These are phyloP conservation scores for Neocucurbitaria cava DNA, from an alignment of 2,329 filamentous ascomycete genomes.

Conservation along the genomic window DNA sequence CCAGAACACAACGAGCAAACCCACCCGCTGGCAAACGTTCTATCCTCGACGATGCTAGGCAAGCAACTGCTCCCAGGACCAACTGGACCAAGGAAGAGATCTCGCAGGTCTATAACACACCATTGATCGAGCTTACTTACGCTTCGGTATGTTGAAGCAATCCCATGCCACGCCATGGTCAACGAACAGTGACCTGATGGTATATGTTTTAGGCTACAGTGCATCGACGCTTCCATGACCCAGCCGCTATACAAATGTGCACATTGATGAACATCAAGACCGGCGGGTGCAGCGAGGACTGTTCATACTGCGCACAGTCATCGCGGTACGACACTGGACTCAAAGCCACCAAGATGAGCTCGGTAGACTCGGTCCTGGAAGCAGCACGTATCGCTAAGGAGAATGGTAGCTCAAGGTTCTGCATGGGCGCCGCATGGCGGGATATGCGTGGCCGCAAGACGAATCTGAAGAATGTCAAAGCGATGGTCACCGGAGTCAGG, in stretches of 20 bases:
- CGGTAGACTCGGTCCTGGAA: constrained; percentile 79
- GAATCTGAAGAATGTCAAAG: constrained; percentile 80
- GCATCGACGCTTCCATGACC: constrained; percentile 85
- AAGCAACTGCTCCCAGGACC: constrained; percentile 68
- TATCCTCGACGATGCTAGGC: constrained; percentile 59
- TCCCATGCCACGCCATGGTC: neutral
- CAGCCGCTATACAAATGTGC: constrained; percentile 86
- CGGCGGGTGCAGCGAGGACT: constrained; percentile 90
- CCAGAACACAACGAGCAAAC: constrained; percentile 29
- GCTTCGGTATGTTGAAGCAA: constrained; percentile 65
- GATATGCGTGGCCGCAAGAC: constrained; percentile 93
- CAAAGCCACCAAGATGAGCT: constrained; percentile 78
- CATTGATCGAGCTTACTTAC: constrained; percentile 78
- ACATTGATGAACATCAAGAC: constrained; percentile 98
- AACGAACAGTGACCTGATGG: constrained; percentile 3
- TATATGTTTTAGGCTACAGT: constrained; percentile 66
- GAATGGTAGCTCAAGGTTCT: constrained; percentile 90
- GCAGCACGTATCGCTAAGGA: constrained; percentile 79
- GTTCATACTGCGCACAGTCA: constrained; percentile 90
- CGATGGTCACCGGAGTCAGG: constrained; percentile 83
- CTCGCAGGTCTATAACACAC: constrained; percentile 79
- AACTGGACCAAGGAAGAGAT: constrained; percentile 86
- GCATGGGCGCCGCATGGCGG: constrained; percentile 93
- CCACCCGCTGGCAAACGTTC: constrained; percentile 17
- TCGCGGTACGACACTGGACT: constrained; percentile 80